These are phyloP conservation scores for Mortierella sp. DNA, from an alignment of 371 early-diverging fungal species.

Conservation along the genomic window DNA sequence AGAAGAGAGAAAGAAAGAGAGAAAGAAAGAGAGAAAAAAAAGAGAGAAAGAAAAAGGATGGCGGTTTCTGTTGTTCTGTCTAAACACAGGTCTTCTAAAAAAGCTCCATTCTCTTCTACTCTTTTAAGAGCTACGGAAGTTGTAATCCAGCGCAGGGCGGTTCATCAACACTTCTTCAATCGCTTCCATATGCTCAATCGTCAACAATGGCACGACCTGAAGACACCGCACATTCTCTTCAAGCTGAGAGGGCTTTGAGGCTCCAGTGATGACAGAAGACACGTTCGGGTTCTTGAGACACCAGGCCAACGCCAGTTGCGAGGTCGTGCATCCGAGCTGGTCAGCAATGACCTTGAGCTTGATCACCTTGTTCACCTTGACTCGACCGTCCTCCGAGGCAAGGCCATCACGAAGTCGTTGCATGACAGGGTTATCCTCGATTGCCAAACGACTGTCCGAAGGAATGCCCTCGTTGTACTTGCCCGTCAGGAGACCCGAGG, in stretches of 20 bases:
- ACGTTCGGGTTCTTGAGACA: constrained; percentile 72
- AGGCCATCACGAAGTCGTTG: constrained; percentile 68
- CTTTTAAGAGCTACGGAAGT: constrained; percentile 65
- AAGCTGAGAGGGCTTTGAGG: constrained; percentile 77
- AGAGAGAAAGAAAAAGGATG: no score
- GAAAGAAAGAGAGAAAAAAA: no score
- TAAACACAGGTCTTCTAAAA: no score
- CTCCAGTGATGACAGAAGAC: constrained; percentile 76
- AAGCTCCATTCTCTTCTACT: no score
- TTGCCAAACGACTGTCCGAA: constrained; percentile 74
- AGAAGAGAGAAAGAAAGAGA: no score
- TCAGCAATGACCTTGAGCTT: constrained; percentile 68
- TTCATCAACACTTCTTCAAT: constrained; percentile 77
- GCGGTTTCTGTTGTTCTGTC: no score
- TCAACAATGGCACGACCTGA: constrained; percentile 67
- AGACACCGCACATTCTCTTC: constrained; percentile 79
- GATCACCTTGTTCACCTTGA: constrained; percentile 60
- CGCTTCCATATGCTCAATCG: constrained; percentile 71
- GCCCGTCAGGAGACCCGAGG: constrained; percentile 78
- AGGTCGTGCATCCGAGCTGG: constrained; percentile 70
- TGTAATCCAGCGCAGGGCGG: constrained; percentile 73
- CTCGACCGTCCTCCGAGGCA: constrained; percentile 70
- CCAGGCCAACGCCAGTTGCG: constrained; percentile 89
- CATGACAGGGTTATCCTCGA: constrained; percentile 72
- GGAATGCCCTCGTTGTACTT: constrained; percentile 85